Conservation (phyloP, 129 eudicot species). For the Lonicera japonica region DNA sequence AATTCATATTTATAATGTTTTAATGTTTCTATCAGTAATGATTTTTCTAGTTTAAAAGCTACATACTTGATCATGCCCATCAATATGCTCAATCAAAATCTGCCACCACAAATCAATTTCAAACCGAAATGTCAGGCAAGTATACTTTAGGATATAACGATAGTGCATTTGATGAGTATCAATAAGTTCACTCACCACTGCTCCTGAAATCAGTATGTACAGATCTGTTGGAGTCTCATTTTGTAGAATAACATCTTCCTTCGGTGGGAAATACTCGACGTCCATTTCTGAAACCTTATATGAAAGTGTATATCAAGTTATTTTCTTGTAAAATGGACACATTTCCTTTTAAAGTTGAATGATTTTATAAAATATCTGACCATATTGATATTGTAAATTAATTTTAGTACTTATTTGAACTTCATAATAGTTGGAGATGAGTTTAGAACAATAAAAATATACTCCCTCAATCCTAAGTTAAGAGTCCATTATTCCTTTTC, state of each 20-base stretch:
- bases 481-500: too few relatives aligned
- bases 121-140: not conserved
- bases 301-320: conserved; percentile 1
- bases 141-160: not conserved
- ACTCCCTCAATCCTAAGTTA: too few relatives aligned
- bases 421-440: too few relatives aligned
- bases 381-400: too few relatives aligned
- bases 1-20: not conserved
- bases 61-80: conserved; percentile 57
- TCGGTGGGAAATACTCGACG: conserved; percentile 90
- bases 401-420: too few relatives aligned
- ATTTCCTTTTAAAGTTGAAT: too few relatives aligned
- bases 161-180: not conserved
- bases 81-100: conserved; percentile 45
- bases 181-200: conserved; percentile 59
- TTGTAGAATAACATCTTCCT: conserved; percentile 73
- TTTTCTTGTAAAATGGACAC: not conserved
- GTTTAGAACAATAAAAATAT: too few relatives aligned
- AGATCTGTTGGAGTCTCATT: conserved; percentile 81
- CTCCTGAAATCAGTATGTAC: conserved; percentile 76
- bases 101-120: conserved; percentile 26
- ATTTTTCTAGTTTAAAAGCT: conserved; percentile 1
- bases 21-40: not conserved
- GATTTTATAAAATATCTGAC: too few relatives aligned
- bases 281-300: conserved; percentile 90